phyloP scores from a whole-genome alignment of 352 stramenopile genomes.

The Globisporangium splendens region DNA sequence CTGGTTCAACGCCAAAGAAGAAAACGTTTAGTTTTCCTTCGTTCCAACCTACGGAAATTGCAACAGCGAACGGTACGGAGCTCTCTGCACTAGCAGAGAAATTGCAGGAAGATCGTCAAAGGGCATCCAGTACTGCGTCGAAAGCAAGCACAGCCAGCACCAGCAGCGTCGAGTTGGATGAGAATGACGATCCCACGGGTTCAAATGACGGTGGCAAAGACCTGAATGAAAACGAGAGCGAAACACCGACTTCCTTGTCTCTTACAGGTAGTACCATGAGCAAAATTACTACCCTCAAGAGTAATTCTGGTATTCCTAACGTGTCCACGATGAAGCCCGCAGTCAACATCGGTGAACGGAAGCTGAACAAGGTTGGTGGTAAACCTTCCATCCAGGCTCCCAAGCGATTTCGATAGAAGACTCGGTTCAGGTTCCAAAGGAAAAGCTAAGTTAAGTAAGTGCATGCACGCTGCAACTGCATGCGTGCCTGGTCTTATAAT shows the following conservation, averaged over 20 bases:
- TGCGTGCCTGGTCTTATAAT: background rate
- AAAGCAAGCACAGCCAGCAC: slow-evolving; percentile 18
- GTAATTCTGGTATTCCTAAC: slow-evolving; percentile 3
- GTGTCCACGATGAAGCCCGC: slow-evolving; percentile 5
- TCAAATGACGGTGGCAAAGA: background rate
- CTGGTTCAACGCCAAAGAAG: slow-evolving; percentile 43
- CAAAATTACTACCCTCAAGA: slow-evolving; percentile 3
- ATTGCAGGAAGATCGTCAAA: background rate
- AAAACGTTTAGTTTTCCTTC: slow-evolving; percentile 31
- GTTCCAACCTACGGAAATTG: slow-evolving; percentile 39
- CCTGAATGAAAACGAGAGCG: slow-evolving; percentile 1
- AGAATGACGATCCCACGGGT: slow-evolving; percentile 8
- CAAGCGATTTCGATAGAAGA: slow-evolving; percentile 15
- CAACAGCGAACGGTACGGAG: background rate
- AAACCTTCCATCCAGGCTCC: slow-evolving; percentile 13
- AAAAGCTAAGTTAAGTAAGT: slow-evolving; percentile 14
- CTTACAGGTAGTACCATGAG: slow-evolving; percentile 8
- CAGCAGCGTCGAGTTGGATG: slow-evolving; percentile 13
- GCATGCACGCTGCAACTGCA: background rate
- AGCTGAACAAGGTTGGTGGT: slow-evolving; percentile 13
- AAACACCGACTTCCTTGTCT: background rate
- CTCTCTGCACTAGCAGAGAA: slow-evolving; percentile 1
- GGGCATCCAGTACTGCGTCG: slow-evolving; percentile 6
- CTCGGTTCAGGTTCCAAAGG: background rate
- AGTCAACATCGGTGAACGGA: slow-evolving; percentile 7